Evolutionary conservation across 202 grass and related monocot genomes (phyloP), one percentile per base, ranked within the genome.

Genomic region (Zoysia matrella): DNA sequence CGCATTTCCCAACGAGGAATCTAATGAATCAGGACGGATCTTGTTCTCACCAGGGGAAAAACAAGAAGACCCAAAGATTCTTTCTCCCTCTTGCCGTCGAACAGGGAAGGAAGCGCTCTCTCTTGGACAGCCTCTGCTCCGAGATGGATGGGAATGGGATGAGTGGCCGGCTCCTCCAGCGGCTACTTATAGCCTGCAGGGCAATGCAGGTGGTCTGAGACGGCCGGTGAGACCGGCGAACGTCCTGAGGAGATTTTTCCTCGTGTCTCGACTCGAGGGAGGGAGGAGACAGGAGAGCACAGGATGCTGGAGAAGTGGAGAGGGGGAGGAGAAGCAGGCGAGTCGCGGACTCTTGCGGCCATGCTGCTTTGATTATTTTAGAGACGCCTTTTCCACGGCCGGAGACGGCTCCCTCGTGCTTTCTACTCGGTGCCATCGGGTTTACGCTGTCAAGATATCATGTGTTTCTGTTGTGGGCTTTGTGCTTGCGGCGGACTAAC

Each of bases 201-300:
- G 57, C 65, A 72, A 82, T 57, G 72, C 7, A 4, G 47, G 11
- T 53, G 78, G 79, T 87, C 73, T 72, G 79, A 72, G 79, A 87
- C 77, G 49, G 57, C 6, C 65, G 79, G 79, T 73, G 49, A 56
- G 49, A 65, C 73, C 85, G 79, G 66, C 72, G 78, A 77, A 40
- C 41, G 52, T 49, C 50, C 13, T 1, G 7, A 7, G 13, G 13
- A 22, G 5, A 8, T 16, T 53, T 78, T 79, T 67, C 53, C 0
- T 45, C 9, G 60, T 63, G 1, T 63, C 22, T 48, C 5, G 63
- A n/a, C 51, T n/a, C 49, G 10, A 1, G 63, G 15, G 67, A 46
- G 52, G 16, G 55, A 3, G 15, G 11, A 6, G 7, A 3, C 42
- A 6, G n/a, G 53, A 40, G 60, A 63, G 60, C 18, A 10, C 3